These are phyloP conservation scores for Pelargonium citronellum DNA, from an alignment of 441 rosid species.

Conservation along the genomic window DNA sequence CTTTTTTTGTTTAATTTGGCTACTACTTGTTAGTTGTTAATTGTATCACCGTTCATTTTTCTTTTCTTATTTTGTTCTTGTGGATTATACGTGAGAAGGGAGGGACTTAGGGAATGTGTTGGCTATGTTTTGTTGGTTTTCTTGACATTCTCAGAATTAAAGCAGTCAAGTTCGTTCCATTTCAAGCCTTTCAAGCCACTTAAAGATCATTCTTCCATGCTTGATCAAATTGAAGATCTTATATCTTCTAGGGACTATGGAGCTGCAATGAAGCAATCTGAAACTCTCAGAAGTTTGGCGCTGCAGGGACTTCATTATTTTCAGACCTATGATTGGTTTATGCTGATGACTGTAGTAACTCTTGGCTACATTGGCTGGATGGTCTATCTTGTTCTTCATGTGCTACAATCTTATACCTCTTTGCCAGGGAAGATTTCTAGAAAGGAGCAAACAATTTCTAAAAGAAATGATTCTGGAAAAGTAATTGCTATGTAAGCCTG, in stretches of 20 bases:
- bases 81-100: constrained; percentile 3
- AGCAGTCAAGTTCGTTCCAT: constrained; percentile 57
- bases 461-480: constrained; percentile 51
- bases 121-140: constrained; percentile 22
- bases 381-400: constrained; percentile 73
- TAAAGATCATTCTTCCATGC: constrained; percentile 37
- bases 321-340: constrained; percentile 94
- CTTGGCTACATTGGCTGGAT: constrained; percentile 95
- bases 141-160: constrained; percentile 72
- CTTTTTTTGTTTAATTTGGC: background rate
- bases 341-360: constrained; percentile 80
- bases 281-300: constrained; percentile 75
- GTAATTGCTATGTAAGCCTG: constrained; percentile 56
- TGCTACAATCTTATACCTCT: constrained; percentile 76
- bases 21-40: background rate
- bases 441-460: constrained; percentile 43
- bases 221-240: constrained; percentile 62
- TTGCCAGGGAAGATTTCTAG: constrained; percentile 41
- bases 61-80: constrained; percentile 8
- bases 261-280: constrained; percentile 58
- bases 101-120: constrained; percentile 12
- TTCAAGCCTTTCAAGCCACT: constrained; percentile 89
- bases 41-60: constrained; percentile 7
- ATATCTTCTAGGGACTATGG: constrained; percentile 48
- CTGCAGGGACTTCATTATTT: constrained; percentile 85